Base-by-base conservation (phyloP, 148 eudicot genomes). In the Camellia lanceoleosa region DNA sequence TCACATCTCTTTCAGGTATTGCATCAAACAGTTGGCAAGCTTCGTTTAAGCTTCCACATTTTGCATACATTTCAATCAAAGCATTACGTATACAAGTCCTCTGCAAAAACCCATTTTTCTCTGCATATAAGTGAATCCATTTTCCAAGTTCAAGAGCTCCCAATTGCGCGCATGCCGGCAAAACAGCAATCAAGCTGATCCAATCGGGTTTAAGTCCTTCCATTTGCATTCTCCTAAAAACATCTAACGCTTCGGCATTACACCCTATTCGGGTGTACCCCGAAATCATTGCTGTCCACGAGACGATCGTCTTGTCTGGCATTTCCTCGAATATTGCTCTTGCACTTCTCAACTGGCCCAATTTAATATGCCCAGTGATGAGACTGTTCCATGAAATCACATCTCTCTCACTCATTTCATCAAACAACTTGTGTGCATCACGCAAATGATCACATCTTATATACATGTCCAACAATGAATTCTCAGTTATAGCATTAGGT, bases 271-370 rank as follows among this genome's bases (percentile, higher is more conserved):
- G 79, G 20, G 60, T 67, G 68, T 80, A 82, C 64, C 85, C 85
- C 0, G 87, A 76, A 46, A 85, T 82, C 85, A 85, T 85, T 0
- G 85, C 71, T 6, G 85, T 85, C 87, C 87, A 85, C 23, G 87
- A 82, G 60, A 82, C 87, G 20, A 80, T 77, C 5, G 75, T 76
- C 63, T 82, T 85, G 43, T 73, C 78, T 3, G 85, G 81, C 85
- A 85, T 82, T 38, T 85, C 76, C 49, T 85, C 81, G 51, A 85
- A 85, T 10, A 85, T 58, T 54, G 75, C 77, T 62, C 85, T 75
- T 1, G 85, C 85, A 38, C 42, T 83, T 60, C 73, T 83, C 60
- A 79, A 52, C 67, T 79, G 82, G 13, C 85, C 85, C 65, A 83
- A 7, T 69, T 52, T 83, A 60, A 83, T 41, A 77, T 85, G 73